Conservation (phyloP, 331 rosid species). For the Quercus tomentella region DNA sequence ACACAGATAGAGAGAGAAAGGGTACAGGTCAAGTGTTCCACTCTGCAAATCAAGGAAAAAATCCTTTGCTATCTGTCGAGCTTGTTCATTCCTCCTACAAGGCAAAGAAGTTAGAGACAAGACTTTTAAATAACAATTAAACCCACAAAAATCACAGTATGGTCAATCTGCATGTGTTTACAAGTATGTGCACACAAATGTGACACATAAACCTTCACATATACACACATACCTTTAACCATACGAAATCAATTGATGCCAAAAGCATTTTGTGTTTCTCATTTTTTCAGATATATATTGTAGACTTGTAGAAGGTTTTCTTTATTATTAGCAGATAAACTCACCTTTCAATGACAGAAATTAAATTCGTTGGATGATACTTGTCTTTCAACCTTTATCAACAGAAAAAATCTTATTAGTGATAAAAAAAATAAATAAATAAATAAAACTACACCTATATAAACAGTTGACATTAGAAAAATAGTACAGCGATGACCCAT, state of each 20-base stretch:
- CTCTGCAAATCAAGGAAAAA: constrained; percentile 88
- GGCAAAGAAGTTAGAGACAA: background rate
- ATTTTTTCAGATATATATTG: constrained; percentile 3
- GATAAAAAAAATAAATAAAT: background rate
- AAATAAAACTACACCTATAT: background rate
- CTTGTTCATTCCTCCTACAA: constrained; percentile 91
- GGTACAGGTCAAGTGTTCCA: constrained; percentile 79
- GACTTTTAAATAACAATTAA: background rate
- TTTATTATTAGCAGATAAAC: background rate
- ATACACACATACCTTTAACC: background rate
- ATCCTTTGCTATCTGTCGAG: constrained; percentile 74
- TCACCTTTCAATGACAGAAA: constrained; percentile 84
- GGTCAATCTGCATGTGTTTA: background rate
- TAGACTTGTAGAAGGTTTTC: background rate
- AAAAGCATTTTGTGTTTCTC: background rate
- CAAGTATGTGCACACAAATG: background rate
- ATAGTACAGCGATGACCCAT: background rate
- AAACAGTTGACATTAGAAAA: background rate
- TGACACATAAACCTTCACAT: background rate
- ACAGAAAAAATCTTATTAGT: constrained; percentile 17
- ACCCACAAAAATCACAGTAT: background rate
- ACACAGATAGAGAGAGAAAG: constrained; percentile 7
- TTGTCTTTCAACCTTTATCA: constrained; percentile 83
- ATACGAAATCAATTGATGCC: background rate
- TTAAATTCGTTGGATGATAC: constrained; percentile 93